A percentile compares a stretch with the other conserved stretches of the same genome.
phyloP scores from a whole-genome alignment of 306 rosid species.

The Astragalus membranaceus region DNA sequence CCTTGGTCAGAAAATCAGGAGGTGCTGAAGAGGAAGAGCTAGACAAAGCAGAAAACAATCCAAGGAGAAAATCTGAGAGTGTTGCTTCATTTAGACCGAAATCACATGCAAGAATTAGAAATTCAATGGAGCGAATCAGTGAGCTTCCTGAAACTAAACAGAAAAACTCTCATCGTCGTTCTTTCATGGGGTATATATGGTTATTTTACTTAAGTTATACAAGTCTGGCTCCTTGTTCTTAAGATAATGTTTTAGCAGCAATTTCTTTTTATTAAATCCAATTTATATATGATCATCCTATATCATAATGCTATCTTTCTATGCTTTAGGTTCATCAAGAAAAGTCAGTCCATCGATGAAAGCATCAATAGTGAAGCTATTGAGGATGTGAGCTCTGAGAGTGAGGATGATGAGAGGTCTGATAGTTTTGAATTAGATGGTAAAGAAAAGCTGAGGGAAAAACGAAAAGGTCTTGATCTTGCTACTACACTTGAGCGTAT shows the following conservation, averaged over 20 bases:
- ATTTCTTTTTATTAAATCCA: neutral
- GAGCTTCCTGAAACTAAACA: slow-evolving; percentile 75
- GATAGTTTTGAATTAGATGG: slow-evolving; percentile 49
- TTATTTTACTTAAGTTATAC: too few relatives aligned
- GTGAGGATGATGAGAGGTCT: slow-evolving; percentile 52
- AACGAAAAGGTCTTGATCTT: slow-evolving; percentile 93
- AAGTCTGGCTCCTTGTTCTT: too few relatives aligned
- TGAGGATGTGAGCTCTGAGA: slow-evolving; percentile 30
- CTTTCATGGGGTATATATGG: slow-evolving; percentile 75
- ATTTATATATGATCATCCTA: neutral
- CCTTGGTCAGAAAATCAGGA: slow-evolving; percentile 49
- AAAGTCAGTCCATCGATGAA: slow-evolving; percentile 44
- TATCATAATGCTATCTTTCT: neutral
- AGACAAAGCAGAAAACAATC: slow-evolving; percentile 21
- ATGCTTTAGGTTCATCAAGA: slow-evolving; percentile 48
- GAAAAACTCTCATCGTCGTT: slow-evolving; percentile 51
- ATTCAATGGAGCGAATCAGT: slow-evolving; percentile 54
- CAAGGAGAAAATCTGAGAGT: slow-evolving; percentile 62
- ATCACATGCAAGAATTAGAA: slow-evolving; percentile 31
- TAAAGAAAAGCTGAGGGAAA: slow-evolving; percentile 65
- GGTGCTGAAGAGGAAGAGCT: slow-evolving; percentile 28
- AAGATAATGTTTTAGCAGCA: neutral
- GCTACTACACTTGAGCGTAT: slow-evolving; percentile 98
- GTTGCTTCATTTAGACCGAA: slow-evolving; percentile 41
- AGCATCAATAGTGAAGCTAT: slow-evolving; percentile 28